A percentile compares a stretch with the other conserved stretches of the same genome.
These are phyloP conservation scores for Sanghuangporus sanghuang DNA, from an alignment of 1,284 basidiomycete genomes.

Conservation along the genomic window DNA sequence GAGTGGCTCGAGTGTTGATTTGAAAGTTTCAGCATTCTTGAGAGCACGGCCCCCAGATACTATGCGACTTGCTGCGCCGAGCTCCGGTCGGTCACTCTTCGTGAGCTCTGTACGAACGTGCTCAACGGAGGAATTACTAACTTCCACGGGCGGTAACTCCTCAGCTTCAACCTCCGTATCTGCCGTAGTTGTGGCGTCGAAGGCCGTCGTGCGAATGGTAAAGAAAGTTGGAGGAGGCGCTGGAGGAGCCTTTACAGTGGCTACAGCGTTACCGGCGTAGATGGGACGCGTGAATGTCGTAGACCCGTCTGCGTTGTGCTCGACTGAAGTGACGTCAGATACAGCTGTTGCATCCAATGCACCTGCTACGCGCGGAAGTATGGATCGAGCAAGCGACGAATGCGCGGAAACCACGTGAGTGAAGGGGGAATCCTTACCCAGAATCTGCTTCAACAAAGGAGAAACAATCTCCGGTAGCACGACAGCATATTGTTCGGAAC, in stretches of 20 bases:
- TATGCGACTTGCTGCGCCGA: constrained; percentile 83
- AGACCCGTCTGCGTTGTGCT: constrained; percentile 68
- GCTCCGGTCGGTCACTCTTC: constrained; percentile 91
- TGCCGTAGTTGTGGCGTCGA: constrained; percentile 64
- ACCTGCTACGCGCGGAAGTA: constrained; percentile 87
- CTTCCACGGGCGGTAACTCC: constrained; percentile 64
- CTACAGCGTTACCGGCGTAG: constrained; percentile 97
- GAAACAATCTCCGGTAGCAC: constrained; percentile 37
- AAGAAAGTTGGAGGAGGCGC: constrained; percentile 86
- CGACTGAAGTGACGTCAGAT: constrained; percentile 85
- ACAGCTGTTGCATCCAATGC: constrained; percentile 81
- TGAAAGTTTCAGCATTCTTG: constrained; percentile 93
- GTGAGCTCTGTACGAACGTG: constrained; percentile 85
- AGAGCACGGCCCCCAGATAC: constrained; percentile 95
- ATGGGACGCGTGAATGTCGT: constrained; percentile 90
- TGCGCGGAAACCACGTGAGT: constrained; percentile 89
- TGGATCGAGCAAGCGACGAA: constrained; percentile 67
- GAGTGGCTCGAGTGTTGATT: constrained; percentile 83
- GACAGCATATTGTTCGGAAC: constrained; percentile 45
- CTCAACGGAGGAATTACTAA: constrained; percentile 58
- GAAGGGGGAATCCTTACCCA: constrained; percentile 44
- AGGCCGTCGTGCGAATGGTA: constrained; percentile 94
- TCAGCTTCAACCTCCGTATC: constrained; percentile 49
- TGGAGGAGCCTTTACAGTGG: constrained; percentile 80
- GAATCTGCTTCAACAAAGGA: constrained; percentile 37